phyloP scores from a whole-genome alignment of 306 rosid genomes.

The Spatholobus suberectus region DNA sequence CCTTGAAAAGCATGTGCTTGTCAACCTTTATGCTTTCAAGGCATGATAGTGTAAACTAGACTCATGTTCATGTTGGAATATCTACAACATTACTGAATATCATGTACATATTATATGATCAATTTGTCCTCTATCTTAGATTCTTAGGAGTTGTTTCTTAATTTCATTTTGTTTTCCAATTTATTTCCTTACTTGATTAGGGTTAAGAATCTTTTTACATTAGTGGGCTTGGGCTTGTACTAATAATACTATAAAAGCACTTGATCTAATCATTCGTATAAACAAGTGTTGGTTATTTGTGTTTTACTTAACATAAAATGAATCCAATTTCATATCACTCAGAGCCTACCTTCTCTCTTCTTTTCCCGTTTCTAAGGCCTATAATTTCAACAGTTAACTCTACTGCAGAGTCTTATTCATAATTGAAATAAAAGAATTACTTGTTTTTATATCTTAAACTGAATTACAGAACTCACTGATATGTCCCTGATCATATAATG shows the following conservation, averaged over 20 bases:
- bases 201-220: neutral
- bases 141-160: neutral
- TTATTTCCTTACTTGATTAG: constrained; percentile 9
- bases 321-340: neutral
- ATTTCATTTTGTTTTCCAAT: neutral
- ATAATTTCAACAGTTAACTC: neutral
- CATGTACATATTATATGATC: neutral
- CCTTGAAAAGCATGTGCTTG: constrained; percentile 4
- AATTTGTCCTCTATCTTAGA: neutral
- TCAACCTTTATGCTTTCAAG: constrained; percentile 13
- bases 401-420: neutral
- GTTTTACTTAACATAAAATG: neutral
- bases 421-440: neutral
- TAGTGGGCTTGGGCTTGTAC: neutral
- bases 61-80: constrained; percentile 14
- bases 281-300: neutral
- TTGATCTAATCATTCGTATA: neutral
- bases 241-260: neutral
- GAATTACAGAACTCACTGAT: neutral
- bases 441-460: constrained; percentile 4
- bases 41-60: neutral
- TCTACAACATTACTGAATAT: neutral
- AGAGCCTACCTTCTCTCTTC: neutral
- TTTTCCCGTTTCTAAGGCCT: neutral
- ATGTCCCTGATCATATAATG: neutral